These are phyloP conservation scores for Morella rubra DNA, from an alignment of 306 rosid genomes.

Conservation along the genomic window DNA sequence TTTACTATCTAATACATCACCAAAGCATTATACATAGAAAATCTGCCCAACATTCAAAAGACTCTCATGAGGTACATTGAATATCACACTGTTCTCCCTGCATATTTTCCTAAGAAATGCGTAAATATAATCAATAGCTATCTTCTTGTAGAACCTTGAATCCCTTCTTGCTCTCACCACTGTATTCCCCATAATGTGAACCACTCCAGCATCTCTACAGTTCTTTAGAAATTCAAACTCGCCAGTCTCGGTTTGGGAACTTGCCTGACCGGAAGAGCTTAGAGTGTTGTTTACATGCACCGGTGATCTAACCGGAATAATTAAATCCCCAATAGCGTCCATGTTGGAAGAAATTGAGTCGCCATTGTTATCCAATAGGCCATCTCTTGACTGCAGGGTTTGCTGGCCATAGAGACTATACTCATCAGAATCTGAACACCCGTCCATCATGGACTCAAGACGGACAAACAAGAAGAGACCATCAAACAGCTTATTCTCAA, in stretches of 20 bases:
- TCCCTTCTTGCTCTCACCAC: conserved; percentile 46
- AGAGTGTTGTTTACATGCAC: conserved; percentile 12
- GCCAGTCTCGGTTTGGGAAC: conserved; percentile 40
- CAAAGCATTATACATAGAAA: conserved; percentile 39
- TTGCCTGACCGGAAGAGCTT: conserved; percentile 26
- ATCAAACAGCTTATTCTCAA: conserved; percentile 59
- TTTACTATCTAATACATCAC: not conserved
- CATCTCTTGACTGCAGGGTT: conserved; percentile 40
- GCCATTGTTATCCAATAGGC: conserved; percentile 13
- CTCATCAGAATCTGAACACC: conserved; percentile 52
- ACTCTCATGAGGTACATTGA: conserved; percentile 64
- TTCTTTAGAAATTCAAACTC: conserved; percentile 46
- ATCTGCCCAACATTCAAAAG: conserved; percentile 57
- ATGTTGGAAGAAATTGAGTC: conserved; percentile 25
- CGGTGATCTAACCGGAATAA: conserved; percentile 34
- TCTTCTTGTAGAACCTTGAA: conserved; percentile 37
- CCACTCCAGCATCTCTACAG: conserved; percentile 55
- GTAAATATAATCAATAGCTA: conserved; percentile 48
- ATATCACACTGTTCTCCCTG: conserved; percentile 57
- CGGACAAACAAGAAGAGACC: conserved; percentile 42
- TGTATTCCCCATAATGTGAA: conserved; percentile 58
- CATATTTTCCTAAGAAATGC: conserved; percentile 57
- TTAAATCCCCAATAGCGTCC: conserved; percentile 38
- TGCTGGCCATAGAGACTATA: conserved; percentile 44
- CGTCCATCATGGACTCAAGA: conserved; percentile 59